These are phyloP conservation scores for Calonectria fujianensis DNA, from an alignment of 2,329 filamentous ascomycete species.

Conservation along the genomic window DNA sequence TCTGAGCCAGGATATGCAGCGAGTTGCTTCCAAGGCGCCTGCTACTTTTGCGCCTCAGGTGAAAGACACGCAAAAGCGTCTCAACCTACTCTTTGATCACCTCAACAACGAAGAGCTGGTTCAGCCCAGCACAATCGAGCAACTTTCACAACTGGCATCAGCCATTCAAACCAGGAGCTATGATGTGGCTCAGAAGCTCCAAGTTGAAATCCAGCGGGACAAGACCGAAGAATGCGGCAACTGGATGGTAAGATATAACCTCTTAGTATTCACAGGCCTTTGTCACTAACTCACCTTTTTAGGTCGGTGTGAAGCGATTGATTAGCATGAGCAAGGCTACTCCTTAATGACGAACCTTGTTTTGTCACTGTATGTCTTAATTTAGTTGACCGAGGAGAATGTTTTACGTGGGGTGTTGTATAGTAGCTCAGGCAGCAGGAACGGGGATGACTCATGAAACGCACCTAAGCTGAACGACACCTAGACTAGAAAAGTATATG, in stretches of 20 bases:
- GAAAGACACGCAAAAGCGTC: constrained; percentile 93
- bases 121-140: constrained; percentile 84
- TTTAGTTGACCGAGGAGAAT: constrained; percentile 44
- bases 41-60: constrained; percentile 91
- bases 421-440: constrained; percentile 49
- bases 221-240: constrained; percentile 88
- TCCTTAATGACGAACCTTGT: constrained; percentile 64
- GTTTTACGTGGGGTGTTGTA: constrained; percentile 44
- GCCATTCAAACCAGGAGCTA: constrained; percentile 83
- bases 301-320: constrained; percentile 86
- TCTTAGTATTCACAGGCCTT: not conserved
- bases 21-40: constrained; percentile 90
- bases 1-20: constrained; percentile 88
- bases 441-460: constrained; percentile 52
- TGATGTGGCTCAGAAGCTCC: constrained; percentile 78
- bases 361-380: constrained; percentile 42
- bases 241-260: constrained; percentile 83
- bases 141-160: constrained; percentile 78
- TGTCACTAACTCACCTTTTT: constrained; percentile 62
- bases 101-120: constrained; percentile 96
- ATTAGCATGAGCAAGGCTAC: constrained; percentile 88
- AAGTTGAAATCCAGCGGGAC: constrained; percentile 84
- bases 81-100: constrained; percentile 96
- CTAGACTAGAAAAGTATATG: constrained; percentile 56
- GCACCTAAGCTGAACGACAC: constrained; percentile 50